Base-by-base conservation (phyloP, 805 yeast genomes). In the Zygoascus flipseniorum region DNA sequence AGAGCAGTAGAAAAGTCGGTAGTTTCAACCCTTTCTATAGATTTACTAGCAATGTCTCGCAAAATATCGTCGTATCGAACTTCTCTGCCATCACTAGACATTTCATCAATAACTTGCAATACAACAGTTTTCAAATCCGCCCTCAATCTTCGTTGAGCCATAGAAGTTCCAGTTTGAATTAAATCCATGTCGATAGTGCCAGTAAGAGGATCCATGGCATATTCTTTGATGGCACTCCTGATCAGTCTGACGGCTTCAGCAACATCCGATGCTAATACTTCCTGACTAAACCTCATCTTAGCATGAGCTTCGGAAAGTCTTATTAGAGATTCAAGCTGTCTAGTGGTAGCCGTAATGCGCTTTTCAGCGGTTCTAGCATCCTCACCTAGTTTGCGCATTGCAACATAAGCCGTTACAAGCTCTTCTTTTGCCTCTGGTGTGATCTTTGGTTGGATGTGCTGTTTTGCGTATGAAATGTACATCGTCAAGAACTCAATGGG, bases 181-280 rank as follows among this genome's bases (percentile, higher is more conserved):
- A 93, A 75, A 67, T 89, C 97, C 97, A 93, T 89, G 67, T 93
- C 99, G 60, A 93, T 93, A 63, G 93, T 80, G 31, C 99, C 99
- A 0, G 99, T 92, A 37, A 84, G 75, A 23, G 99, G 99, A 72
- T 93, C 99, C 2, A 97, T 93, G 14, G 99, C 99, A 67, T 93
- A 93, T 59, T 93, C 98, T 68, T 93, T 93, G 59, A 93, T 87
- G 13, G 99, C 99, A 2, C 95, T 80, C 62, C 86, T 83, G 66
- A 92, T 93, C 60, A 93, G 75, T 60, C 99, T 79, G 2, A 90
- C 97, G 0, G 98, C 96, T 67, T 93, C 99, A 56, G 77, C 76
- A 5, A 93, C 99, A 68, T 93, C 99, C 31, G 75, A 76, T 26
- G 86, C 74, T 52, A 83, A 85, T 5, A 93, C 99, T 0, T 62